Percentiles rank a stretch among this genome's conserved stretches.
Evolutionary conservation across 306 rosid species (phyloP).

Genomic region (Malus fusca): DNA sequence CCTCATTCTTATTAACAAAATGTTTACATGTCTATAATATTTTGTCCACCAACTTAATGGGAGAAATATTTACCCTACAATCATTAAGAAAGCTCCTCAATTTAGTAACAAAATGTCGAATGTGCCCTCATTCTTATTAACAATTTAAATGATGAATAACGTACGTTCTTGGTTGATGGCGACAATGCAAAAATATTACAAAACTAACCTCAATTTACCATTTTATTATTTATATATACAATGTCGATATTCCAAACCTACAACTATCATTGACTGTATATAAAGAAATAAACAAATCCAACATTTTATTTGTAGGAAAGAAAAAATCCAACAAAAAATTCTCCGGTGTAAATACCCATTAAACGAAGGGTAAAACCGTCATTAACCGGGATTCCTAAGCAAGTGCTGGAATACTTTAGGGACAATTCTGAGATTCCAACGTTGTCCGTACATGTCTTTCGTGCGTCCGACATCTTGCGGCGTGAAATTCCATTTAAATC

Average conservation of each 20-base stretch:
- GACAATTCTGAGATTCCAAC: constrained; percentile 10
- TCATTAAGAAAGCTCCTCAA: not conserved
- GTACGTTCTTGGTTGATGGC: not conserved
- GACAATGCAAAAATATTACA: not conserved
- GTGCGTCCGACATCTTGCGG: not conserved
- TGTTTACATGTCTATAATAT: no score
- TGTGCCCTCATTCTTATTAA: not conserved
- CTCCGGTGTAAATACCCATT: not conserved
- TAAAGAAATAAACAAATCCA: no score
- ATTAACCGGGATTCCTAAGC: not conserved
- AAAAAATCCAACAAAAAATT: not conserved
- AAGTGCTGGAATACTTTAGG: not conserved
- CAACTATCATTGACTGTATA: no score
- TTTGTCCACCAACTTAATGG: no score
- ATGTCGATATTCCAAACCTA: no score
- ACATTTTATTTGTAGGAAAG: not conserved
- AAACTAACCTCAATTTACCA: not conserved
- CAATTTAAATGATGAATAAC: not conserved
- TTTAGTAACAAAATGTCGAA: not conserved
- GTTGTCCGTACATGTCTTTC: constrained; percentile 23
- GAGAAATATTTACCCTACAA: not conserved
- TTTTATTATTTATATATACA: no score
- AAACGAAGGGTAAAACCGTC: not conserved
- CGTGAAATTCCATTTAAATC: constrained; percentile 7
- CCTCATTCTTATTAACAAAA: no score